Percentiles rank a stretch among this genome's conserved stretches.
phyloP scores from a whole-genome alignment of 208 protist genomes.

The Crithidia brevicula region DNA sequence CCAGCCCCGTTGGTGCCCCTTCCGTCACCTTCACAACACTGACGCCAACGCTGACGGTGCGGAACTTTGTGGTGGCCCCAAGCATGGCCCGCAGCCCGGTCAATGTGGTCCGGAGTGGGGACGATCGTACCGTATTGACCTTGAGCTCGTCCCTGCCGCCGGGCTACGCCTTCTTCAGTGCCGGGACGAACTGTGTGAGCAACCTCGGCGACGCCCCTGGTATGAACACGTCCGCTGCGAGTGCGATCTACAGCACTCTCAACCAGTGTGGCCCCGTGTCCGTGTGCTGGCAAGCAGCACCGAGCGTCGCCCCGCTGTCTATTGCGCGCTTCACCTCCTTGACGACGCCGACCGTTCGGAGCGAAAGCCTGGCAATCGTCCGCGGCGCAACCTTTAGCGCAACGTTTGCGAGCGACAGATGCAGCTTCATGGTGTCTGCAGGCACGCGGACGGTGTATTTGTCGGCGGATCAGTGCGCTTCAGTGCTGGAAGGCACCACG shows the following conservation, averaged over 20 bases:
- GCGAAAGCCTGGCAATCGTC: slow-evolving; percentile 43
- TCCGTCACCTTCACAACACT: slow-evolving; percentile 41
- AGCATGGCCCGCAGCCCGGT: slow-evolving; percentile 33
- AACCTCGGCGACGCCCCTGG: slow-evolving; percentile 30
- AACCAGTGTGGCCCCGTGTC: slow-evolving; percentile 47
- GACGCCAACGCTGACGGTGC: slow-evolving; percentile 39
- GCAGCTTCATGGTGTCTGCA: slow-evolving; percentile 9
- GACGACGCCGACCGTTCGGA: slow-evolving; percentile 35
- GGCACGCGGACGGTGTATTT: slow-evolving; percentile 5
- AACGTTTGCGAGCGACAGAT: slow-evolving; percentile 24
- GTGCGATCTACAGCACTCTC: slow-evolving; percentile 27
- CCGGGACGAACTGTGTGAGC: slow-evolving; percentile 25
- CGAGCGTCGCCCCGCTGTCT: slow-evolving; percentile 18
- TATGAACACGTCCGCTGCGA: slow-evolving; percentile 27
- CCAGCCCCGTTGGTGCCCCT: slow-evolving; percentile 21
- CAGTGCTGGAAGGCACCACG: neutral
- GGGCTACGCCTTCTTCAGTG: slow-evolving; percentile 45
- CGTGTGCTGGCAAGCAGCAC: slow-evolving; percentile 38
- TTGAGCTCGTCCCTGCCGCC: slow-evolving; percentile 43
- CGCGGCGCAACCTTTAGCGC: slow-evolving; percentile 39
- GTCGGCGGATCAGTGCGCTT: slow-evolving; percentile 7
- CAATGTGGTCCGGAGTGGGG: slow-evolving; percentile 20
- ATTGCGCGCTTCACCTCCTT: slow-evolving; percentile 48
- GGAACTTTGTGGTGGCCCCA: slow-evolving; percentile 36
- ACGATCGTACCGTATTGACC: slow-evolving; percentile 21